Evolutionary conservation across 768 basidiomycete genomes (phyloP).

Genomic region (Kwoniella sp.): DNA sequence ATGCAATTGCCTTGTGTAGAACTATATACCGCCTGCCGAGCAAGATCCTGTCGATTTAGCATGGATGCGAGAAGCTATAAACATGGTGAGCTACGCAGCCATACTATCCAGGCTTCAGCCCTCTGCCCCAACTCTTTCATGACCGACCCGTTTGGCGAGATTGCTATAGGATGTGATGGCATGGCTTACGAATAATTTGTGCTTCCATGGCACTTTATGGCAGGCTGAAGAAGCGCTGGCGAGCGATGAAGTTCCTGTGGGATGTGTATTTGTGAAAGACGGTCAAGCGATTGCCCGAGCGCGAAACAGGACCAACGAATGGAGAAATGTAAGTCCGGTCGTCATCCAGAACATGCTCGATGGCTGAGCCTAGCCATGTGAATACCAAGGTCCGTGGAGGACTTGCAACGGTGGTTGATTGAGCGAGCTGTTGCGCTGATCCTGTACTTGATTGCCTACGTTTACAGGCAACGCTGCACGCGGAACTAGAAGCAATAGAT

Average conservation of each 20-base stretch:
- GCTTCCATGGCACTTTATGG: too few relatives aligned
- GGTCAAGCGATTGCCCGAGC: slow-evolving; percentile 77
- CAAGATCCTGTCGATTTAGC: slow-evolving; percentile 56
- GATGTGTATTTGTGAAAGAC: slow-evolving; percentile 88
- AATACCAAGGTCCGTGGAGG: too few relatives aligned
- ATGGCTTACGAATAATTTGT: too few relatives aligned
- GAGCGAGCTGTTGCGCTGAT: neutral
- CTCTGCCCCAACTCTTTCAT: too few relatives aligned
- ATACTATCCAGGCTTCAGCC: too few relatives aligned
- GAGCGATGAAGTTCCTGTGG: slow-evolving; percentile 89
- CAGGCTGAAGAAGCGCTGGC: slow-evolving; percentile 71
- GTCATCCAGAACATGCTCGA: too few relatives aligned
- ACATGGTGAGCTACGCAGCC: slow-evolving; percentile 63
- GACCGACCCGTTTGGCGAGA: too few relatives aligned
- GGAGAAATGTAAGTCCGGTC: slow-evolving; percentile 71
- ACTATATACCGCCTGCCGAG: slow-evolving; percentile 54
- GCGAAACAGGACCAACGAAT: slow-evolving; percentile 90
- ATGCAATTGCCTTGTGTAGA: slow-evolving; percentile 14
- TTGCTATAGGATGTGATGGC: too few relatives aligned
- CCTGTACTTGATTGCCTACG: neutral
- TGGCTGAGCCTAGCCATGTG: too few relatives aligned
- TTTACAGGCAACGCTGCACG: slow-evolving; percentile 86
- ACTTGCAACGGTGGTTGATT: neutral
- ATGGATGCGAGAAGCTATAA: slow-evolving; percentile 83
- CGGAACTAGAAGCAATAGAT: slow-evolving; percentile 95